These are phyloP conservation scores for Euclidium syriacum DNA, from an alignment of 345 rosid species.

Conservation along the genomic window DNA sequence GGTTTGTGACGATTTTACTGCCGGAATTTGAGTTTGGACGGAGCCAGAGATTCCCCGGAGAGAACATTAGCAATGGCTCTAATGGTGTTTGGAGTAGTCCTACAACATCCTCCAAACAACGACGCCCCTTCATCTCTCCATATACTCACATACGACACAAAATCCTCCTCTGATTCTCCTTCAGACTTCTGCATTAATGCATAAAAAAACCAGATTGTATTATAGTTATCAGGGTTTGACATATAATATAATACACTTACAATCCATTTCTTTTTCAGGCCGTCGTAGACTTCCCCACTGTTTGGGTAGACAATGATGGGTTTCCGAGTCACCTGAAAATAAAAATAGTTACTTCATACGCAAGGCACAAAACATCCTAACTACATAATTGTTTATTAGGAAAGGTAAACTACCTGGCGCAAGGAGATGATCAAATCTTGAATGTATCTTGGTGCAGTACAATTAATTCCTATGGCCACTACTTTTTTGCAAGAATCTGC, in stretches of 20 bases:
- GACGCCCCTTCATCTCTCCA: slow-evolving; percentile 79
- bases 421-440: slow-evolving; percentile 52
- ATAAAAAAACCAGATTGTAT: neutral
- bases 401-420: slow-evolving; percentile 34
- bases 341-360: neutral
- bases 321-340: slow-evolving; percentile 54
- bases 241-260: slow-evolving; percentile 42
- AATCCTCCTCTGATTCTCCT: slow-evolving; percentile 62
- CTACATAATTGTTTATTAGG: neutral
- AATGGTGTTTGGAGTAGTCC: slow-evolving; percentile 83
- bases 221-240: neutral
- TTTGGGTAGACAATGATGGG: slow-evolving; percentile 75
- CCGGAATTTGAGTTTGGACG: neutral
- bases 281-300: slow-evolving; percentile 79
- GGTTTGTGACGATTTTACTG: slow-evolving; percentile 2
- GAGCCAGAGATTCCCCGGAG: slow-evolving; percentile 30
- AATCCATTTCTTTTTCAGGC: slow-evolving; percentile 60
- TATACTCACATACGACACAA: slow-evolving; percentile 58
- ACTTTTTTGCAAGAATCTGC: slow-evolving; percentile 70
- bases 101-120: slow-evolving; percentile 86
- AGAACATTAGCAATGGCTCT: slow-evolving; percentile 51
- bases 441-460: slow-evolving; percentile 74
- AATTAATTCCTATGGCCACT: slow-evolving; percentile 78
- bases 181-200: slow-evolving; percentile 42
- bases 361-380: slow-evolving; percentile 11